phyloP scores from a whole-genome alignment of 176 grass and related monocot species.

The Themeda triandra region DNA sequence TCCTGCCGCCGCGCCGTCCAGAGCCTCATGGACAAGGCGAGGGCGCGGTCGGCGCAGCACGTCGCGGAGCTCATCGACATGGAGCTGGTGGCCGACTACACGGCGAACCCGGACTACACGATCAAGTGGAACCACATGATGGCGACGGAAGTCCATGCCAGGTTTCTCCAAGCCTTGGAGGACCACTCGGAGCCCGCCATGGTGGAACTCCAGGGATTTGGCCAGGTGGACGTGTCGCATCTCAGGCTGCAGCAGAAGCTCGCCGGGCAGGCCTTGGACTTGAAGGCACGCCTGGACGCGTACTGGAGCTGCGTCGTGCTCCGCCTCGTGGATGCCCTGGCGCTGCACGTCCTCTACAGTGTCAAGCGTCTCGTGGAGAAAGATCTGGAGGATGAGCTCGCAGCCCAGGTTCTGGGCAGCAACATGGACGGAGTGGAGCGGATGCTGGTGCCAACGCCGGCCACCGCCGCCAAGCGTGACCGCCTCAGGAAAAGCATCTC shows the following conservation, averaged over 20 bases:
- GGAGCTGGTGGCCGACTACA: constrained; percentile 36
- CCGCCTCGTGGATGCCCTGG: constrained; percentile 38
- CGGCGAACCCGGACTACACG: constrained; percentile 33
- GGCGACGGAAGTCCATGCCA: not conserved
- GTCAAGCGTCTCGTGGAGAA: constrained; percentile 40
- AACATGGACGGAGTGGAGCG: constrained; percentile 22
- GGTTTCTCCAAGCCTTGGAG: not conserved
- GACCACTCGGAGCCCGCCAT: no score
- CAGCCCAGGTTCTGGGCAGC: constrained; percentile 14
- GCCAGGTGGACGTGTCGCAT: constrained; percentile 18
- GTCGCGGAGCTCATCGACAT: constrained; percentile 38
- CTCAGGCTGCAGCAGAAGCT: not conserved
- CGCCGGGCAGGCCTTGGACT: constrained; percentile 37
- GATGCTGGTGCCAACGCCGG: constrained; percentile 34
- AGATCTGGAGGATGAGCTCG: constrained; percentile 32
- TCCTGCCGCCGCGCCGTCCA: constrained; percentile 10
- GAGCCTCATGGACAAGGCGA: constrained; percentile 27
- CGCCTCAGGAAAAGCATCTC: constrained; percentile 40
- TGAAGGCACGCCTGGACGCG: constrained; percentile 27
- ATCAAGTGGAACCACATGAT: not conserved
- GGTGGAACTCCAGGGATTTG: not conserved
- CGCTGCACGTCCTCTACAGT: constrained; percentile 32
- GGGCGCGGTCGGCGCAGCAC: not conserved
- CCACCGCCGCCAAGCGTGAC: constrained; percentile 4
- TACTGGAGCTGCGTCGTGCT: constrained; percentile 55